Percentiles rank a stretch among this genome's conserved stretches.
phyloP scores from a whole-genome alignment of 1,139 yeast species.

The Dujonia santamariae region DNA sequence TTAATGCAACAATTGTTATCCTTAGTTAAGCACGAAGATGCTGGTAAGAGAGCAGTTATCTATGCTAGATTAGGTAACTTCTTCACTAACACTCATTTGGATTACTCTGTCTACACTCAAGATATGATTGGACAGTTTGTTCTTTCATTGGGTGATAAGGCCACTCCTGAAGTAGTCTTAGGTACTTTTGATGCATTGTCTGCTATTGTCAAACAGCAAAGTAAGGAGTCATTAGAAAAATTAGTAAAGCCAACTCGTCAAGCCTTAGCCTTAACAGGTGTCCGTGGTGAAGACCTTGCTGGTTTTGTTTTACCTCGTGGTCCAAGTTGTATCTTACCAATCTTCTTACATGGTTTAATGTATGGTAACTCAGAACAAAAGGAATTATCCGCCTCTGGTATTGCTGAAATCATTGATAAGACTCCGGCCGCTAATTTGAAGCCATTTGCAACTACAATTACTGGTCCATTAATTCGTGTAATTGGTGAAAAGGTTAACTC shows the following conservation, averaged over 20 bases:
- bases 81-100: constrained; percentile 63
- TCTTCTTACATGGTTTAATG: constrained; percentile 93
- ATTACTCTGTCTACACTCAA: constrained; percentile 68
- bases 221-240: constrained; percentile 72
- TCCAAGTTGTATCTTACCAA: constrained; percentile 82
- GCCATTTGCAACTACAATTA: constrained; percentile 88
- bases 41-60: constrained; percentile 61
- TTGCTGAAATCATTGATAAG: constrained; percentile 82
- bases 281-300: constrained; percentile 60
- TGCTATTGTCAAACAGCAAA: constrained; percentile 65
- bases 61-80: constrained; percentile 70
- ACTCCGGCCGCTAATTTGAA: constrained; percentile 80
- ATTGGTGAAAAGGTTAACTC: constrained; percentile 93
- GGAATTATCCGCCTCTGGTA: constrained; percentile 83
- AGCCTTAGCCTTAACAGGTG: constrained; percentile 67
- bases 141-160: constrained; percentile 65
- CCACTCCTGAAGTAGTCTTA: constrained; percentile 57
- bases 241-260: constrained; percentile 77
- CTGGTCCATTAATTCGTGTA: constrained; percentile 97
- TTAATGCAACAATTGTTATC: constrained; percentile 78
- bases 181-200: constrained; percentile 69
- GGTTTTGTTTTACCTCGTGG: constrained; percentile 84
- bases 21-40: constrained; percentile 74
- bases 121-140: constrained; percentile 77
- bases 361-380: constrained; percentile 84